Conservation (phyloP, 1,139 yeast species). For the Candida albicans region DNA sequence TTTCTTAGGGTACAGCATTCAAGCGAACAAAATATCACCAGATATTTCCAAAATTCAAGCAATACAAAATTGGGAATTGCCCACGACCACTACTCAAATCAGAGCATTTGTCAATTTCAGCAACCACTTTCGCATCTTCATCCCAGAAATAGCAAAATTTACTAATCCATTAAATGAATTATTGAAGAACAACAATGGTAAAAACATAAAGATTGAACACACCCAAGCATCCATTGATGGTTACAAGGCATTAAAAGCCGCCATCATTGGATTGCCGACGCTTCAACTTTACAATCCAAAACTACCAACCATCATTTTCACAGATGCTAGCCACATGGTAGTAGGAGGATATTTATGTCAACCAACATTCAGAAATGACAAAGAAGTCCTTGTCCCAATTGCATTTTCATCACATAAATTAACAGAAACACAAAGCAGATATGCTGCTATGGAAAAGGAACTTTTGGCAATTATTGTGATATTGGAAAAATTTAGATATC, state of each 20-base stretch:
- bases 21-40: neutral
- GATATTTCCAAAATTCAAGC: neutral
- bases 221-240: neutral
- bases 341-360: neutral
- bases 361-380: neutral
- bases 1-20: neutral
- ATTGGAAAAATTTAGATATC: neutral
- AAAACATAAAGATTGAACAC: neutral
- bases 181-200: neutral
- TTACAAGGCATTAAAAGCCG: neutral
- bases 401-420: neutral
- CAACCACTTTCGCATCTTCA: neutral
- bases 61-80: neutral
- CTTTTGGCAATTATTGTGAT: neutral
- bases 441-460: conserved; percentile 2
- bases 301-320: neutral
- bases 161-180: neutral
- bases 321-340: neutral
- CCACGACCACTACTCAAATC: neutral
- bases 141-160: neutral
- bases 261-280: neutral
- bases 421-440: neutral
- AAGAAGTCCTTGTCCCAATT: neutral
- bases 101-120: conserved; percentile 1
- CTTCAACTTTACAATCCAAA: neutral